These are phyloP conservation scores for Helminthosporium solani DNA, from an alignment of 2,329 filamentous ascomycete species.

Conservation along the genomic window DNA sequence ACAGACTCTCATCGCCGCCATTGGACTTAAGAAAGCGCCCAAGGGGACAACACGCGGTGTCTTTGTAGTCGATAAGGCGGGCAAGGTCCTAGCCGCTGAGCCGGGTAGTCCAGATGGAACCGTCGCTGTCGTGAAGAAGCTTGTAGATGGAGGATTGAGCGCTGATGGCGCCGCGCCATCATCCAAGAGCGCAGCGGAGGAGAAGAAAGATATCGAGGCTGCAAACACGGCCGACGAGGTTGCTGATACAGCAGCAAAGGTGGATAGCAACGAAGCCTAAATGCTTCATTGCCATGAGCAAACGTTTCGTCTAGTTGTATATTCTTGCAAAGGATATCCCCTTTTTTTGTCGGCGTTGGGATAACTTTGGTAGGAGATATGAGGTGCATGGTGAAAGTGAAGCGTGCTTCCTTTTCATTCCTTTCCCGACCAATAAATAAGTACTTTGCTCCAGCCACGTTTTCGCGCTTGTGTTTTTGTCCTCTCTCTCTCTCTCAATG, in stretches of 20 bases:
- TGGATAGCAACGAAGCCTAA: constrained; percentile 26
- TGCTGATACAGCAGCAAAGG: constrained; percentile 48
- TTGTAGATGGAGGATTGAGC: constrained; percentile 48
- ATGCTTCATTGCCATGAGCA: neutral
- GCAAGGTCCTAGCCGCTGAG: constrained; percentile 75
- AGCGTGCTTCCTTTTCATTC: no score
- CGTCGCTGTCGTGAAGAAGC: constrained; percentile 70
- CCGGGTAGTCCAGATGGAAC: constrained; percentile 76
- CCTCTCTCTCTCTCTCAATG: no score
- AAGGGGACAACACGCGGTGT: constrained; percentile 83
- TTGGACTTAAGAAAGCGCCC: constrained; percentile 85
- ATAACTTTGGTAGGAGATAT: no score
- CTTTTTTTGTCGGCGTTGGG: neutral
- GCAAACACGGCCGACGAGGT: constrained; percentile 47
- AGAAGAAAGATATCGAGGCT: constrained; percentile 36
- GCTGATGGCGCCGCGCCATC: constrained; percentile 28
- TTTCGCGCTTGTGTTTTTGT: no score
- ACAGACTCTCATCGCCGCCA: constrained; percentile 73
- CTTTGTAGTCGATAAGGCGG: constrained; percentile 79
- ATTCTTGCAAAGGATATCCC: neutral
- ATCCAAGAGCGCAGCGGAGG: constrained; percentile 33
- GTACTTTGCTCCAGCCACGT: no score
- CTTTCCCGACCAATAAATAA: no score
- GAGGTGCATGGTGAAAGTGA: no score
- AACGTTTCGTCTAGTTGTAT: neutral